These are phyloP conservation scores for Nephelium lappaceum DNA, from an alignment of 345 rosid genomes.

Conservation along the genomic window DNA sequence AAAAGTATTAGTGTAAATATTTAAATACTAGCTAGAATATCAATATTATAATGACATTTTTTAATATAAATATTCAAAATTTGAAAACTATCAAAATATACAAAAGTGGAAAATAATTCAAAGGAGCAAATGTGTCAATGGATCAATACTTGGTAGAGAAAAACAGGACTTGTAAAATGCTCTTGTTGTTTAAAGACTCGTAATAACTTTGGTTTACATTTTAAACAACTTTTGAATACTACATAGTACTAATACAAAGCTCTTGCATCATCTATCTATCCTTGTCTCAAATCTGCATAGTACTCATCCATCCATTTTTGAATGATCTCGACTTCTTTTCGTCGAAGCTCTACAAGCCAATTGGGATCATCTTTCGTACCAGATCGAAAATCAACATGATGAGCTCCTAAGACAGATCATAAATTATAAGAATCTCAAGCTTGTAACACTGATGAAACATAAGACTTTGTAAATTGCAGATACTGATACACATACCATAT, in stretches of 20 bases:
- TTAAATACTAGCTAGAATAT: too few relatives aligned
- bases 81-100: too few relatives aligned
- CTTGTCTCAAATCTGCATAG: conserved; percentile 43
- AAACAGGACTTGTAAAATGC: too few relatives aligned
- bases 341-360: conserved; percentile 66
- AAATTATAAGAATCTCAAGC: background rate
- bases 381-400: conserved; percentile 64
- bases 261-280: conserved; percentile 16
- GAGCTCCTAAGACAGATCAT: conserved; percentile 54
- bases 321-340: conserved; percentile 61
- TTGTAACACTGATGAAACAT: background rate
- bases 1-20: too few relatives aligned
- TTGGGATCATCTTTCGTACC: conserved; percentile 58
- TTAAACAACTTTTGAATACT: too few relatives aligned
- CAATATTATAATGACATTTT: too few relatives aligned
- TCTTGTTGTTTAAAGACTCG: too few relatives aligned
- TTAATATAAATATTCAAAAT: too few relatives aligned
- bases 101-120: too few relatives aligned
- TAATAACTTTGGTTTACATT: too few relatives aligned
- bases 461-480: background rate
- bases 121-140: too few relatives aligned
- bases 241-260: background rate
- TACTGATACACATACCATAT: conserved; percentile 41
- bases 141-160: too few relatives aligned
- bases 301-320: conserved; percentile 59